Base-by-base conservation (phyloP, 2,329 filamentous ascomycete species). In the Helicocarpus griseus region DNA sequence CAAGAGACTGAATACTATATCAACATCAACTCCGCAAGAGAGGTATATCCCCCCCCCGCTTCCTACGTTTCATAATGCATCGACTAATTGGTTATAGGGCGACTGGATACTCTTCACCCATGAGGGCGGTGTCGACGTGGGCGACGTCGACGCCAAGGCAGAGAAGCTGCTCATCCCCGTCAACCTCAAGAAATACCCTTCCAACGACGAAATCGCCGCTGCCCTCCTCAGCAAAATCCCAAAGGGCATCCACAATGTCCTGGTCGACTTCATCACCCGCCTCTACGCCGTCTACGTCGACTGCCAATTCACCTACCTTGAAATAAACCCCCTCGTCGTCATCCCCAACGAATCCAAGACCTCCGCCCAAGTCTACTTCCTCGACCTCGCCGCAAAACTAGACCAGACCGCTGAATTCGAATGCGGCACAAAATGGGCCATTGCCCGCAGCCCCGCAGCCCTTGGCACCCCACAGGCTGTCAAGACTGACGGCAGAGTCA, bases 41-140 rank as follows among this genome's bases (percentile, higher is more conserved):
- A 97, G 85, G 93, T 97, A 26, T 24, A 21, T 19, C 21, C 9
- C 14, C 33, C 8, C 26, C 22, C 39, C 11, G 17, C 21, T 49
- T 26, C 26, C 13, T 35, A 19, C n/a, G 14, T 3, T 19, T 48
- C 14, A 24, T 41, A 29, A 29, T 28, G 8, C 13, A 40, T 28
- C 24, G 11, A 39, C 53, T 62, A 49, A 61, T 50, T 14, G 46
- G 48, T 54, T 58, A 55, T 58, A 97, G 93, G 93, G 93, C 68
- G 93, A 98, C 75, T 97, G 90, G 89, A 96, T 98, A 69, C 88
- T 98, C 68, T 98, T 98, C 80, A 96, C 91, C 66, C 89, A 98
- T 77, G 93, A 98, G 77, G 93, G 93, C 79, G 93, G 93, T 86
- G 90, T 98, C 61, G 93, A 98, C 74, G 93, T 98, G 64, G 93